Evolutionary conservation across 2,329 filamentous ascomycete genomes (phyloP).

Genomic region (Cercospora beticola): DNA sequence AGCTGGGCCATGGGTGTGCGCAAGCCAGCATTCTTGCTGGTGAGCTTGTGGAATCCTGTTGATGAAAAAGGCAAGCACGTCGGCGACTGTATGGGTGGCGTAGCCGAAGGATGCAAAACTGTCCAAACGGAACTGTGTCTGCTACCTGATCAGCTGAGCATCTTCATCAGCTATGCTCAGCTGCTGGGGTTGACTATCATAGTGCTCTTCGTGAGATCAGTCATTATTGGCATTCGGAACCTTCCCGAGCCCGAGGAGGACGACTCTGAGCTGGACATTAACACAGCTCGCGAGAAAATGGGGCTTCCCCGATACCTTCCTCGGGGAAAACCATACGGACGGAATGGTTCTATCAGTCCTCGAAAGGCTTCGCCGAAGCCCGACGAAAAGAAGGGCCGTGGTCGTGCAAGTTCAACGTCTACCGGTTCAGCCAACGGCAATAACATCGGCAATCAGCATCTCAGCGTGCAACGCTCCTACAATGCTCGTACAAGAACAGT

Average conservation of each 20-base stretch:
- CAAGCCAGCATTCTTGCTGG: conserved; percentile 80
- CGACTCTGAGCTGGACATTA: conserved; percentile 14
- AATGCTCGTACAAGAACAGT: conserved; percentile 41
- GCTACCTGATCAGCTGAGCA: conserved; percentile 80
- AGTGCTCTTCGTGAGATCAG: conserved; percentile 49
- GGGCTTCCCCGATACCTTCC: conserved; percentile 10
- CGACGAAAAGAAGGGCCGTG: conserved; percentile 30
- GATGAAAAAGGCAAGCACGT: conserved; percentile 49
- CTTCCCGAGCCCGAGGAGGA: conserved; percentile 13
- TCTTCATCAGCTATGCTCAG: conserved; percentile 75
- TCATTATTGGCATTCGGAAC: conserved; percentile 36
- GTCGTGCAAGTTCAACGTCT: conserved; percentile 38
- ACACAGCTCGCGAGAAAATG: conserved; percentile 11
- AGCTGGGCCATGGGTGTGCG: conserved; percentile 96
- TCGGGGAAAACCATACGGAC: conserved; percentile 20
- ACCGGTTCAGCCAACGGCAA: conserved; percentile 29
- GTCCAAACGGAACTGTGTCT: conserved; percentile 88
- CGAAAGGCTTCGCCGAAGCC: conserved; percentile 20
- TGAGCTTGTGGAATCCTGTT: conserved; percentile 90
- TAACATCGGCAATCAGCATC: conserved; percentile 22
- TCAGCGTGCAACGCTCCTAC: conserved; percentile 35
- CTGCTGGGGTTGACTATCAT: conserved; percentile 58
- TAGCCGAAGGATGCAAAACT: conserved; percentile 50
- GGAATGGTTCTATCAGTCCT: conserved; percentile 29
- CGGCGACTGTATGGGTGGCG: conserved; percentile 16